A percentile compares a stretch with the other conserved stretches of the same genome.
Conservation (phyloP, 225 moss, liverwort and hornwort species). For the Sphagnum tenellum region DNA sequence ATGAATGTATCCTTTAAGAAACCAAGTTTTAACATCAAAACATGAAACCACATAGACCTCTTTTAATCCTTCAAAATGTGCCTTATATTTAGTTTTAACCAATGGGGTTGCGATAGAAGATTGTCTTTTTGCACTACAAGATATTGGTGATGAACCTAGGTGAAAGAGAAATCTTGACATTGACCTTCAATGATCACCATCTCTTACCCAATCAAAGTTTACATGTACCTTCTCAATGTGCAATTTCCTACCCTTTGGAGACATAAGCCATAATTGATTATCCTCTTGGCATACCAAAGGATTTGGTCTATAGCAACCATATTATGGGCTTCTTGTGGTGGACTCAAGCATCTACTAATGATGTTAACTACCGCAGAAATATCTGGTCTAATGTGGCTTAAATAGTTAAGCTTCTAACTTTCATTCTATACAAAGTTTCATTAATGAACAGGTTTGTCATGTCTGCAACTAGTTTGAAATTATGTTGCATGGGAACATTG, state of each 20-base stretch:
- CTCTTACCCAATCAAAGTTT: background rate
- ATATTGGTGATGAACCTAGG: background rate
- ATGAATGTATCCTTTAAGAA: background rate
- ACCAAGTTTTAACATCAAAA: background rate
- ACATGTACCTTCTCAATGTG: background rate
- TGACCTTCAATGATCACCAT: background rate
- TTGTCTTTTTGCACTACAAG: slow-evolving; percentile 1
- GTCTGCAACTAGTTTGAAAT: background rate
- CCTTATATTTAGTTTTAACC: background rate
- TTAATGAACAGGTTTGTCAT: background rate
- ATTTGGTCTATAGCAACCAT: background rate
- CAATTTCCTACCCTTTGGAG: background rate
- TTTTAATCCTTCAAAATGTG: background rate
- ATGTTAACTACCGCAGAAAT: background rate
- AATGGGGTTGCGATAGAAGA: background rate
- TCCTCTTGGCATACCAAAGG: background rate
- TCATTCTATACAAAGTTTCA: background rate
- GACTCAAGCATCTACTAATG: background rate
- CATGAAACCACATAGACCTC: background rate
- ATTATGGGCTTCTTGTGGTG: background rate
- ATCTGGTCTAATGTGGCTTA: background rate
- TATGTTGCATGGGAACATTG: background rate
- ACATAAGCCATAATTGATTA: background rate
- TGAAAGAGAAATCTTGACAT: background rate
- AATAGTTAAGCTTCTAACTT: background rate